A percentile compares a stretch with the other conserved stretches of the same genome.
These are phyloP conservation scores for Umbilicus rupestris DNA, from an alignment of 164 flowering plant species.

Conservation along the genomic window DNA sequence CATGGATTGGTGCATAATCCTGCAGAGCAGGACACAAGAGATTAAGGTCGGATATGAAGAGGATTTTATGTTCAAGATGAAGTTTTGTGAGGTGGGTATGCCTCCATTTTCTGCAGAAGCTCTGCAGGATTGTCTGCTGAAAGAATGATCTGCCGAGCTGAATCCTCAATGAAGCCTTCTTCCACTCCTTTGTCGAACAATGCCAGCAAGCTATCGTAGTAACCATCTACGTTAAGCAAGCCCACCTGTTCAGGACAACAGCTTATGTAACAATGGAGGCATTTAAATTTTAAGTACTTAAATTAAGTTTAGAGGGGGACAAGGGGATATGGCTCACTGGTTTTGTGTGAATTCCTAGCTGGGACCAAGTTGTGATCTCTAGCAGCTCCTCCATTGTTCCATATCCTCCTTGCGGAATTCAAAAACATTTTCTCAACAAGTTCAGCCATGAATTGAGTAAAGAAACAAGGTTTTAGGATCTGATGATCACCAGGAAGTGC, in stretches of 20 bases:
- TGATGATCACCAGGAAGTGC: slow-evolving; percentile 76
- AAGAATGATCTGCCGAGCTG: slow-evolving; percentile 43
- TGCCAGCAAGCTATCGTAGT: slow-evolving; percentile 44
- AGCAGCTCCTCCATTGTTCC: slow-evolving; percentile 63
- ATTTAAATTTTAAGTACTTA: too few relatives aligned
- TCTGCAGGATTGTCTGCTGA: slow-evolving; percentile 43
- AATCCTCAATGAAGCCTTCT: slow-evolving; percentile 53
- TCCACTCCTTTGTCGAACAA: slow-evolving; percentile 66
- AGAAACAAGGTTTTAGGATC: not conserved
- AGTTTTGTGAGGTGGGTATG: not conserved
- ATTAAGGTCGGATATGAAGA: too few relatives aligned
- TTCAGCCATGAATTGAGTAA: not conserved
- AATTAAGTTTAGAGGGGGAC: too few relatives aligned
- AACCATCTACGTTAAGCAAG: slow-evolving; percentile 58
- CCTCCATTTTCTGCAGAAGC: slow-evolving; percentile 56
- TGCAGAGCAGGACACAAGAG: too few relatives aligned
- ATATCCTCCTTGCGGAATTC: slow-evolving; percentile 39
- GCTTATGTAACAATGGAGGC: too few relatives aligned
- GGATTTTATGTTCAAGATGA: too few relatives aligned
- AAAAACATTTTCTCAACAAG: not conserved
- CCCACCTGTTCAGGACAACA: too few relatives aligned
- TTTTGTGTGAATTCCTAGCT: slow-evolving; percentile 60
- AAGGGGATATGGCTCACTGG: slow-evolving; percentile 30
- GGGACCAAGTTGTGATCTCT: slow-evolving; percentile 57
- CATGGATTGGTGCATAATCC: too few relatives aligned